phyloP scores from a whole-genome alignment of 2,329 filamentous ascomycete species.

The Nectriaceae sp. region DNA sequence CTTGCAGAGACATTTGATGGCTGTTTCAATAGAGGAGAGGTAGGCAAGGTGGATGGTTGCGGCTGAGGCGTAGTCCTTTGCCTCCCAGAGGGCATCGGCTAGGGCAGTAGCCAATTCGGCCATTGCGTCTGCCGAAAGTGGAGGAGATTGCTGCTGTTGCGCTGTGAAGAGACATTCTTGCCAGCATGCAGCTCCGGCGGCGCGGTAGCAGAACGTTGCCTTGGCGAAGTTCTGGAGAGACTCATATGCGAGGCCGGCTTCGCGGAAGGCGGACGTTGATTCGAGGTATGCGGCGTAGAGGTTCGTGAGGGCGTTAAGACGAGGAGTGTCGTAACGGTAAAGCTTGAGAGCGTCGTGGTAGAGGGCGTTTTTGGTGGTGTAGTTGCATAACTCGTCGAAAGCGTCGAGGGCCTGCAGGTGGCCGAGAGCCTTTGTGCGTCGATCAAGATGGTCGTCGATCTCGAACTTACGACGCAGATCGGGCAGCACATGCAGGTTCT shows the following conservation, averaged over 20 bases:
- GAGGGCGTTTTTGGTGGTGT: constrained; percentile 76
- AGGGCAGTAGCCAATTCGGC: constrained; percentile 70
- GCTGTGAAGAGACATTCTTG: constrained; percentile 85
- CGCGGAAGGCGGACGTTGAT: constrained; percentile 73
- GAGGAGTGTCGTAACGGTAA: constrained; percentile 77
- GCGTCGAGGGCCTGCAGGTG: constrained; percentile 73
- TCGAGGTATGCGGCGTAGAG: constrained; percentile 81
- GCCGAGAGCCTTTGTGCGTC: constrained; percentile 73
- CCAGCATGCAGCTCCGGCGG: constrained; percentile 77
- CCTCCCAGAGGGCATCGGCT: constrained; percentile 77
- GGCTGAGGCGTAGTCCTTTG: constrained; percentile 80
- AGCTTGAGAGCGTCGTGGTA: constrained; percentile 77
- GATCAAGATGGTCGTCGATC: constrained; percentile 85
- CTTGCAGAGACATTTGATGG: constrained; percentile 79
- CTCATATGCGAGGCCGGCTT: constrained; percentile 90
- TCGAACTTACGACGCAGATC: constrained; percentile 73
- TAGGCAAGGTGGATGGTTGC: constrained; percentile 82
- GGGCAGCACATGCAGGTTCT: constrained; percentile 76
- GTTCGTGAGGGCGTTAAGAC: constrained; percentile 67
- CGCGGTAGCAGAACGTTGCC: constrained; percentile 81
- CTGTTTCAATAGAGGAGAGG: constrained; percentile 68
- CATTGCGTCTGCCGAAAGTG: constrained; percentile 62
- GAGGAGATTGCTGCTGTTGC: constrained; percentile 60
- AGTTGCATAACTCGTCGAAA: constrained; percentile 77
- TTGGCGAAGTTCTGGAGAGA: constrained; percentile 73